A percentile compares a stretch with the other conserved stretches of the same genome.
These are phyloP conservation scores for Trichophyton verrucosum DNA, from an alignment of 2,329 filamentous ascomycete species.

Conservation along the genomic window DNA sequence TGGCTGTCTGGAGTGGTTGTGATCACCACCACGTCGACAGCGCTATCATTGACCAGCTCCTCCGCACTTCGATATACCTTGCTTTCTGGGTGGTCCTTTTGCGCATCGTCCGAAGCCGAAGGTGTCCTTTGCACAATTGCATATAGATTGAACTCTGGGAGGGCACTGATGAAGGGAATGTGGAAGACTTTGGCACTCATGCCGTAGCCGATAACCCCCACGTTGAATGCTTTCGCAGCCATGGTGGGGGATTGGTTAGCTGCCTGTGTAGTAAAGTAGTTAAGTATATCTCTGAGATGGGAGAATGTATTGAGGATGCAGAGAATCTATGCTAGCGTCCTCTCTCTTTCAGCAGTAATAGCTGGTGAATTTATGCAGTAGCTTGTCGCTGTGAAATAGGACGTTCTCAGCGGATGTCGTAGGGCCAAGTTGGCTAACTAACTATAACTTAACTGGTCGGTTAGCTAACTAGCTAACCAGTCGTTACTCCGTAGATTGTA, in stretches of 20 bases:
- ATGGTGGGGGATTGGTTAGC: constrained; percentile 16
- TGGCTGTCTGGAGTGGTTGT: constrained; percentile 62
- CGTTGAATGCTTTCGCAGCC: constrained; percentile 40
- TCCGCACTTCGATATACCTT: constrained; percentile 53
- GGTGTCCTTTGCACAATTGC: constrained; percentile 65
- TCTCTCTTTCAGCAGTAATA: not conserved
- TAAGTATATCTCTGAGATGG: not conserved
- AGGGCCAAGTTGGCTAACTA: too few relatives aligned
- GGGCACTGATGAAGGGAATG: constrained; percentile 60
- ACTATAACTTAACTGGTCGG: too few relatives aligned
- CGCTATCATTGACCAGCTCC: constrained; percentile 51
- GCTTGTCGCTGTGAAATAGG: too few relatives aligned
- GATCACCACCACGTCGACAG: constrained; percentile 57
- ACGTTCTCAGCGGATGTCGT: too few relatives aligned
- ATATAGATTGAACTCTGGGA: constrained; percentile 54
- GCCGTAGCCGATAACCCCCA: constrained; percentile 49
- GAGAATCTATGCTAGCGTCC: not conserved
- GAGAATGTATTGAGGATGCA: not conserved
- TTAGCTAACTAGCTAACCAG: too few relatives aligned
- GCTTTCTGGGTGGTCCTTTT: constrained; percentile 52
- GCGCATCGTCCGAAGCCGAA: constrained; percentile 51
- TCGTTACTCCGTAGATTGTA: too few relatives aligned
- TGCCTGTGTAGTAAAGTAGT: not conserved
- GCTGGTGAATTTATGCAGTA: not conserved
- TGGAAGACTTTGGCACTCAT: constrained; percentile 68